Evolutionary conservation across 202 grass and related monocot genomes (phyloP).

Genomic region (Hordeum pubiflorum): DNA sequence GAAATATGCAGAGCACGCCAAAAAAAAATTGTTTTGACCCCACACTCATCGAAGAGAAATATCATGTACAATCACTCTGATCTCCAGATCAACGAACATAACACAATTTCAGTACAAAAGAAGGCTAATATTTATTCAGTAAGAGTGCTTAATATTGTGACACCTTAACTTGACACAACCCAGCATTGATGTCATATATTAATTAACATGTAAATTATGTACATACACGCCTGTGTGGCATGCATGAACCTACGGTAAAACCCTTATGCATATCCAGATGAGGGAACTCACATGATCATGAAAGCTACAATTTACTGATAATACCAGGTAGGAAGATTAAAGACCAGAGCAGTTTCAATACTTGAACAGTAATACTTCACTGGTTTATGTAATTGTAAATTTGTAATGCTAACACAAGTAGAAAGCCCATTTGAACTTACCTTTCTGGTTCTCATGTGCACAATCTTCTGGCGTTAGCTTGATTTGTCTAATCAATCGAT

Average conservation of each 20-base stretch:
- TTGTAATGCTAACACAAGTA: background rate
- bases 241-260: background rate
- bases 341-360: background rate
- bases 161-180: background rate
- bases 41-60: background rate
- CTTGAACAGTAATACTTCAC: background rate
- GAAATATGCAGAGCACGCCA: background rate
- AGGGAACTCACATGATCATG: background rate
- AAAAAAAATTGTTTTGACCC: background rate
- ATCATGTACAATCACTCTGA: background rate
- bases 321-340: background rate
- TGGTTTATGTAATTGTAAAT: background rate
- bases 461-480: constrained; percentile 58
- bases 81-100: background rate
- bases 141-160: background rate
- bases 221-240: background rate
- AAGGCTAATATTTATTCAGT: background rate
- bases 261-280: background rate
- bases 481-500: constrained; percentile 50
- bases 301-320: background rate
- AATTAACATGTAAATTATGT: background rate
- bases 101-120: background rate
- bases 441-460: constrained; percentile 18
- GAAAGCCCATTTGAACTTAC: constrained; percentile 17
- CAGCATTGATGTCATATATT: background rate